Evolutionary conservation across 2,329 filamentous ascomycete species (phyloP), one percentile per base, ranked within the genome.

Genomic region (Gnomoniopsis sp.): DNA sequence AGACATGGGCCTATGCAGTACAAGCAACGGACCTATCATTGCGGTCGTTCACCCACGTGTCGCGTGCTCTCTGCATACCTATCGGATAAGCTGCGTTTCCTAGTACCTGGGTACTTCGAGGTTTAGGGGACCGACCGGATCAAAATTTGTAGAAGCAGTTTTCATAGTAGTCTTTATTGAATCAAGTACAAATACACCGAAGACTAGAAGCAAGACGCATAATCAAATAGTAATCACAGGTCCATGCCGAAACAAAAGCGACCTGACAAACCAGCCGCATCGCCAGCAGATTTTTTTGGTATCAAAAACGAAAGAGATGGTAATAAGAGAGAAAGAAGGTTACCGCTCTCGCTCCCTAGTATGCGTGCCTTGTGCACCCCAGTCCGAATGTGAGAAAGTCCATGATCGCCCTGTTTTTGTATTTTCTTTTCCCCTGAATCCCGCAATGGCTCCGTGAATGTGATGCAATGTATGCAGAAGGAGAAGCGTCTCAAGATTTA

Each of bases 251-350:
- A 46, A 22, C 44, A 38, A 46, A 43, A 19, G 21, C n/a, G 19
- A 46, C 44, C 57, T 38, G 14, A 30, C 47, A 41, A 46, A 34
- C 49, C 21, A 23, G 34, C 47, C 33, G 38, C 48, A 22, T 51
- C 36, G 30, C 38, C 26, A 22, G 19, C 47, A 53, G 46, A 38
- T 22, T 41, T 23, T 49, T 48, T 19, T 59, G 59, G 56, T 59
- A 61, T 59, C 48, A 59, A 56, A 52, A 43, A 47, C 22, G 41
- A 55, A 57, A 56, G 41, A 36, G 50, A 58, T 44, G 47, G 17
- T 46, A 46, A 21, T 36, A 19, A 49, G 38, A 17, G 47, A 52
- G 23, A 23, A 17, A 49, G 38, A 17, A 58, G 34, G 10, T 48
- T n/a, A 23, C 51, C 50, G 47, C 47, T 58, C 55, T 43, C 48